Conservation (phyloP, 148 eudicot genomes). For the Vaccinium corymbosum region DNA sequence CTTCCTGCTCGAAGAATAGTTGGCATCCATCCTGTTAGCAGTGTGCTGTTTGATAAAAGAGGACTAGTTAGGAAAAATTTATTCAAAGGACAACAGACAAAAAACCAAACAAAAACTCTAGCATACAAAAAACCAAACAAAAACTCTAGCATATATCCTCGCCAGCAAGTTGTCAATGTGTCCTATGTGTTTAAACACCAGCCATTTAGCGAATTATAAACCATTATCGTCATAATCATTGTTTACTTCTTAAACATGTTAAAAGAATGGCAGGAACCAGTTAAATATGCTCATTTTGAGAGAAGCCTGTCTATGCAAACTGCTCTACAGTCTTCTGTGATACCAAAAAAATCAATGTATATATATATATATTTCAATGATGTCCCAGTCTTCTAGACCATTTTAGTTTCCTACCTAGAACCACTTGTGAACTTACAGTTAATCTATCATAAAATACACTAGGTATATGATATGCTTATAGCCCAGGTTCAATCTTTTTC, state of each 20-base stretch:
- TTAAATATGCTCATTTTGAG: background rate
- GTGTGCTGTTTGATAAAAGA: constrained; percentile 37
- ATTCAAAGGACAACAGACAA: background rate
- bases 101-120: background rate
- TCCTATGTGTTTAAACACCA: background rate
- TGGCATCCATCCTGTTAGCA: constrained; percentile 58
- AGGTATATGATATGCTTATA: background rate
- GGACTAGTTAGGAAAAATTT: background rate
- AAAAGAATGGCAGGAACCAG: background rate
- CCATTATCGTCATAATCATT: background rate
- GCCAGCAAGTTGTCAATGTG: background rate
- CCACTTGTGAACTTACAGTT: background rate
- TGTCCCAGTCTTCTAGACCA: background rate
- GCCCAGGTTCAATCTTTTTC: background rate
- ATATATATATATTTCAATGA: background rate
- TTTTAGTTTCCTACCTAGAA: constrained; percentile 1
- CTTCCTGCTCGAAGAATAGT: constrained; percentile 60
- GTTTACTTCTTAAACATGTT: background rate
- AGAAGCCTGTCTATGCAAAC: background rate
- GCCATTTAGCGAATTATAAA: background rate
- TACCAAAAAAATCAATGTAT: background rate
- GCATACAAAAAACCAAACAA: no score
- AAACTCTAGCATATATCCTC: background rate
- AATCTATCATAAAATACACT: background rate
- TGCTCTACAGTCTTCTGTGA: background rate